phyloP scores from a whole-genome alignment of 371 early-diverging fungal species.

The Ordospora colligata region DNA sequence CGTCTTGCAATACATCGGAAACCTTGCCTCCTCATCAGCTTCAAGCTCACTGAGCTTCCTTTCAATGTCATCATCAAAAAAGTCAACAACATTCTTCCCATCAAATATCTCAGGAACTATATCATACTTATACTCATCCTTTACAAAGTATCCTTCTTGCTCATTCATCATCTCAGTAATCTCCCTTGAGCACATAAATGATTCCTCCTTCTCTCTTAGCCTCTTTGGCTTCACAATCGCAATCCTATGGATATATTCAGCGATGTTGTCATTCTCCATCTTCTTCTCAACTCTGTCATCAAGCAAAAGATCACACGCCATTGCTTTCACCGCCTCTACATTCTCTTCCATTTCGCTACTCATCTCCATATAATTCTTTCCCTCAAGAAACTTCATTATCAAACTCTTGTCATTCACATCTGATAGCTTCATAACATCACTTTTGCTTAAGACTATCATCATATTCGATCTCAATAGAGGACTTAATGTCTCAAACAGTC shows the following conservation, averaged over 20 bases:
- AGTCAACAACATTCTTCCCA: conserved; percentile 97
- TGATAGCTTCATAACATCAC: conserved; percentile 74
- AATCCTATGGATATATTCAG: conserved; percentile 56
- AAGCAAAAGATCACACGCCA: conserved; percentile 57
- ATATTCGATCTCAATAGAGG: conserved; percentile 95
- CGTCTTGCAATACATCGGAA: conserved; percentile 41
- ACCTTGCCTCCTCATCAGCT: conserved; percentile 64
- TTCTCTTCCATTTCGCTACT: conserved; percentile 49
- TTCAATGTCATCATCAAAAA: conserved; percentile 75
- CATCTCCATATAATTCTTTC: conserved; percentile 64
- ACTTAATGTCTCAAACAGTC: conserved; percentile 82
- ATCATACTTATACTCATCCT: conserved; percentile 85
- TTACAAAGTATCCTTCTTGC: conserved; percentile 28
- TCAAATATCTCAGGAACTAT: conserved; percentile 95
- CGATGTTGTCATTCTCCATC: conserved; percentile 44
- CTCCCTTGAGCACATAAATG: not conserved
- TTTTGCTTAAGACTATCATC: conserved; percentile 88
- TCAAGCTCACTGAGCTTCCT: conserved; percentile 83
- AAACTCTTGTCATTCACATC: conserved; percentile 65
- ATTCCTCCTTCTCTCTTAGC: conserved; percentile 16
- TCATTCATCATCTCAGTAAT: conserved; percentile 27
- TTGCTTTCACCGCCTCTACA: conserved; percentile 53
- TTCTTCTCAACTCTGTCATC: conserved; percentile 55
- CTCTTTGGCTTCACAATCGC: conserved; percentile 63
- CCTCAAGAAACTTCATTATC: conserved; percentile 68